phyloP scores from a whole-genome alignment of 345 rosid genomes.

The Syzygium jambos region DNA sequence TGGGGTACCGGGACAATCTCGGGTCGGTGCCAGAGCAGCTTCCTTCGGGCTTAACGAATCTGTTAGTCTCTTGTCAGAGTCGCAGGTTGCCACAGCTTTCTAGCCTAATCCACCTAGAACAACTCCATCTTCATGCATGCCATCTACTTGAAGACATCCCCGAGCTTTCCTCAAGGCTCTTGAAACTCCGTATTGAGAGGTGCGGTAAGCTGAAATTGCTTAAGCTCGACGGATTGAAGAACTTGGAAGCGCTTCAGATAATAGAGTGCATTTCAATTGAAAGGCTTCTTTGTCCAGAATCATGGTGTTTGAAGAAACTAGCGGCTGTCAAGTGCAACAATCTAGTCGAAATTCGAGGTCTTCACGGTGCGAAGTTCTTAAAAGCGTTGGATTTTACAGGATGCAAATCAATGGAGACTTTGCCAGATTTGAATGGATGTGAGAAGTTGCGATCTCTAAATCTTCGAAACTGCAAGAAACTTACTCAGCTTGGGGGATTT shows the following conservation, averaged over 20 bases:
- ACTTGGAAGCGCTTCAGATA: background rate
- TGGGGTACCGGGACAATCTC: too few species aligned
- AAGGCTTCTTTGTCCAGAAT: background rate
- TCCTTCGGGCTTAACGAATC: too few species aligned
- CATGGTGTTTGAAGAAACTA: background rate
- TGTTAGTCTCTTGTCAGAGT: too few species aligned
- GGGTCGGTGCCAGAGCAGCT: too few species aligned
- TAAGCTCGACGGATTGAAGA: rapidly evolving
- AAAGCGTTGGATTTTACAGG: background rate
- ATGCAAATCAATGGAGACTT: background rate
- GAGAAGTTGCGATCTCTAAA: background rate
- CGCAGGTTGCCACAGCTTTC: too few species aligned
- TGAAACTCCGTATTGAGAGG: background rate
- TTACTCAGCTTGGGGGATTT: background rate
- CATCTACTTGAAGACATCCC: background rate
- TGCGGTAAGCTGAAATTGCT: background rate
- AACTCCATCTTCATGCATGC: rapidly evolving
- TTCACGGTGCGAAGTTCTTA: rapidly evolving
- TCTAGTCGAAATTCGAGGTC: rapidly evolving
- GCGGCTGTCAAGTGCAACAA: rapidly evolving
- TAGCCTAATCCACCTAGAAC: background rate
- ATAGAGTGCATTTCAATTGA: background rate
- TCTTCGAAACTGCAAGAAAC: background rate
- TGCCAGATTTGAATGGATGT: rapidly evolving
- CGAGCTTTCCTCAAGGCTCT: background rate